Evolutionary conservation across 352 stramenopile genomes (phyloP), one percentile per base, ranked within the genome.

Genomic region (Phytophthora palmivora): DNA sequence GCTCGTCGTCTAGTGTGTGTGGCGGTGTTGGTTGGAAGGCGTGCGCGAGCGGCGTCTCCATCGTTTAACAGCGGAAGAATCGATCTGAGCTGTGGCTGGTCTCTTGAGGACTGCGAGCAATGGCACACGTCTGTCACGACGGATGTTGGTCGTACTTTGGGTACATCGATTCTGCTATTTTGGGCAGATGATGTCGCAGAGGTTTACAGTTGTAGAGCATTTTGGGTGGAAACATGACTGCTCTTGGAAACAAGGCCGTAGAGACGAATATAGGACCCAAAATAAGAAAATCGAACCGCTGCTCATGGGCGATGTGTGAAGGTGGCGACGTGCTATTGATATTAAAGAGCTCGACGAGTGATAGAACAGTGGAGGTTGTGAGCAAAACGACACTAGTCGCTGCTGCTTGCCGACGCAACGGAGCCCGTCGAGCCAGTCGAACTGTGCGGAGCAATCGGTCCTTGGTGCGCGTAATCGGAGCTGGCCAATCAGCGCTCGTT

Each of bases 1-100:
- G 72, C 49, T 88, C 81, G 47, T 88, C 78, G 19, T 84, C 73
- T 14, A 67, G 51, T 21, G 67, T 46, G 10, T 77, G 43, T 9
- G 26, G 19, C 22, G 44, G 4, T 15, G 37, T 24, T 28, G 69
- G 67, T 42, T 78, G 67, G 69, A 89, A 88, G 26, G 82, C 76
- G 56, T 84, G 76, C 50, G 79, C 73, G 43, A 89, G 49, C 21
- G 66, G 45, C 41, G 51, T 54, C 67, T 76, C 67, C 67, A 76
- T 76, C 7, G 14, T 39, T 51, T 39, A 32, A 39, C 24, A 28
- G 33, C 26, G 6, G 12, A 42, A 14, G 42, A 36, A 48, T 46
- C 22, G 56, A 44, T 56, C 48, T 72, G 49, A 21, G 63, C 32
- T 12, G 22, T 15, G 32, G 43, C 43, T 58, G 46, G 58, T 57